phyloP scores from a whole-genome alignment of 169 alveolate species.

The Eimeria tenella region DNA sequence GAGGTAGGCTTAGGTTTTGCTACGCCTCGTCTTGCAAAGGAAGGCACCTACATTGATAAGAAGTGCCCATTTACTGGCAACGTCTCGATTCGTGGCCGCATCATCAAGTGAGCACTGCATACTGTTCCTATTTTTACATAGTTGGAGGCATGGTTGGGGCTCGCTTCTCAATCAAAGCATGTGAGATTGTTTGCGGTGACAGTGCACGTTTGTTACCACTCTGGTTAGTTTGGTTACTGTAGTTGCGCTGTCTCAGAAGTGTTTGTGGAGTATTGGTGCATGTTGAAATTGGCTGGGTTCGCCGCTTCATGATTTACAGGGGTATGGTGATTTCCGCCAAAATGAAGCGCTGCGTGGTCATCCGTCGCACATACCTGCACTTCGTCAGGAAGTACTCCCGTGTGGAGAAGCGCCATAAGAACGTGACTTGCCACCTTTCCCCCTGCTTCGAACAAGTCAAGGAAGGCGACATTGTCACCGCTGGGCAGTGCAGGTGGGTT shows the following conservation, averaged over 20 bases:
- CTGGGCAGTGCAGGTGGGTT: slow-evolving; percentile 98
- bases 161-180: no score
- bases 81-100: slow-evolving; percentile 98
- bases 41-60: slow-evolving; percentile 98
- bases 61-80: slow-evolving; percentile 99
- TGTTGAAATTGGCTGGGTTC: no score
- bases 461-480: slow-evolving; percentile 99
- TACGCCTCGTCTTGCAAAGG: slow-evolving; percentile 99
- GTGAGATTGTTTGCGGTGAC: no score
- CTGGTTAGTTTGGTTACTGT: no score
- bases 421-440: slow-evolving; percentile 98
- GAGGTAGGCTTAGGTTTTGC: slow-evolving; percentile 99
- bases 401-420: slow-evolving; percentile 99
- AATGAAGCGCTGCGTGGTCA: slow-evolving; percentile 99
- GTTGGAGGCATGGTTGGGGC: no score
- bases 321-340: slow-evolving; percentile 99
- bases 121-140: no score
- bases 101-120: slow-evolving; percentile 89
- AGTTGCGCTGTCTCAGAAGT: no score
- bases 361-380: slow-evolving; percentile 99
- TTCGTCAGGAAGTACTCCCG: slow-evolving; percentile 98
- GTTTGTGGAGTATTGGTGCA: no score
- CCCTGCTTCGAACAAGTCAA: slow-evolving; percentile 97
- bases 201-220: no score
- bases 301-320: slow-evolving; percentile 83